Evolutionary conservation across 345 rosid species (phyloP).

Genomic region (Cardamine chenopodiifolia): DNA sequence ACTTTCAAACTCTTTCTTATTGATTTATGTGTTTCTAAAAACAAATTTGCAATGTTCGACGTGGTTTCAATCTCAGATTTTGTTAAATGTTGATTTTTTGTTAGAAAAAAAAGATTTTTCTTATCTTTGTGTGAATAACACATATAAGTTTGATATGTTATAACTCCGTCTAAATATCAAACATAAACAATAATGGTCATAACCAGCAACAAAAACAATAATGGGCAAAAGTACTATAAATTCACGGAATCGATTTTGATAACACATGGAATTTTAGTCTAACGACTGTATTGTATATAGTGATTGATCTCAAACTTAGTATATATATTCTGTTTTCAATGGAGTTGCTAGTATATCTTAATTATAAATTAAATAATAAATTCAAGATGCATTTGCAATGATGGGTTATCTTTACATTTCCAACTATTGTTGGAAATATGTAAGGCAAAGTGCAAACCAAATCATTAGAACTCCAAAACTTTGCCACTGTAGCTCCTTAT

Average conservation of each 20-base stretch:
- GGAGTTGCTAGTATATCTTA: conserved; percentile 9
- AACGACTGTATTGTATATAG: not conserved
- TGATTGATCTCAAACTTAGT: conserved; percentile 8
- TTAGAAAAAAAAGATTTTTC: not conserved
- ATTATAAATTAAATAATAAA: conserved; percentile 3
- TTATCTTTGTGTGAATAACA: not conserved
- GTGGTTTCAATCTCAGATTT: not conserved
- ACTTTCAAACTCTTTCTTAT: not conserved
- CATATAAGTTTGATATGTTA: not conserved
- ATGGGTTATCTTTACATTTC: conserved; percentile 30
- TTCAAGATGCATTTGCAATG: conserved; percentile 18
- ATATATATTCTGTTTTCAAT: conserved; percentile 6
- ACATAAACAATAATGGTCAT: conserved; percentile 2
- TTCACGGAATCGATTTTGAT: conserved; percentile 11
- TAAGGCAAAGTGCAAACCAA: conserved; percentile 43
- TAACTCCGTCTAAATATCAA: not conserved
- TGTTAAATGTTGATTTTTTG: not conserved
- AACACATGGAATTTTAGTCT: not conserved
- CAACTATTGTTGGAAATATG: conserved; percentile 37
- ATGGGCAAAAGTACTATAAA: conserved; percentile 5
- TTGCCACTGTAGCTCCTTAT: conserved; percentile 37
- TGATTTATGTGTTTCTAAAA: not conserved
- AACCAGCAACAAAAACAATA: not conserved
- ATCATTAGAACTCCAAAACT: conserved; percentile 42
- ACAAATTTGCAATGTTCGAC: not conserved